A percentile compares a stretch with the other conserved stretches of the same genome.
These are phyloP conservation scores for Corynascus novoguineensis DNA, from an alignment of 495 filamentous ascomycete genomes.

Conservation along the genomic window DNA sequence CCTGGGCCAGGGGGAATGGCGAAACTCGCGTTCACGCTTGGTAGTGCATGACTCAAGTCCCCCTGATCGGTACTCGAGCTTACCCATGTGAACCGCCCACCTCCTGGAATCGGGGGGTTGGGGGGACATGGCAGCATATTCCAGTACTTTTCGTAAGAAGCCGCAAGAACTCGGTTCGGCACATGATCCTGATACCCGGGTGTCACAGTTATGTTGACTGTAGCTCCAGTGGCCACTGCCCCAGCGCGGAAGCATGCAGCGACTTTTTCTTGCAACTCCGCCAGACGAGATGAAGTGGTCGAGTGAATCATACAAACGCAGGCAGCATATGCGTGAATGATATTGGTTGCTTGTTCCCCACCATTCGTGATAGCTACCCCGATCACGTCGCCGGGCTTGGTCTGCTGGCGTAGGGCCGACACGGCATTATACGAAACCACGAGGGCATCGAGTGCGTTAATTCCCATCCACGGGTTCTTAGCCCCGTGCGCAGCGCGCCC, in stretches of 20 bases:
- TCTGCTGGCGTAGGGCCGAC: conserved; percentile 57
- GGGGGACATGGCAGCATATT: conserved; percentile 39
- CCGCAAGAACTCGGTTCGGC: conserved; percentile 53
- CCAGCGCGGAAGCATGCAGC: conserved; percentile 56
- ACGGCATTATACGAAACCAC: conserved; percentile 58
- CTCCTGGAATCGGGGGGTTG: conserved; percentile 9
- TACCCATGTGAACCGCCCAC: conserved; percentile 1
- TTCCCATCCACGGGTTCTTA: conserved; percentile 57
- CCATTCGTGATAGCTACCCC: conserved; percentile 55
- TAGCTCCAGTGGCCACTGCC: conserved; percentile 55
- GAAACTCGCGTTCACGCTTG: conserved; percentile 56
- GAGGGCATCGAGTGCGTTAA: conserved; percentile 60
- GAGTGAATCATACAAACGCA: conserved; percentile 50
- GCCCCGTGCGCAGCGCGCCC: conserved; percentile 52
- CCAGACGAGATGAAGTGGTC: conserved; percentile 41
- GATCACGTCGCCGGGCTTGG: conserved; percentile 55
- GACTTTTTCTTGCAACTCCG: conserved; percentile 47
- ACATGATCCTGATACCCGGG: conserved; percentile 56
- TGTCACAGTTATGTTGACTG: conserved; percentile 41
- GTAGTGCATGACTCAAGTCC: conserved; percentile 56
- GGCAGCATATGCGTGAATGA: conserved; percentile 55
- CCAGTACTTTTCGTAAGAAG: conserved; percentile 49
- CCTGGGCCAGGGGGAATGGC: conserved; percentile 42
- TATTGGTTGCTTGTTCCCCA: conserved; percentile 55
- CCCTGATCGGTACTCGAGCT: conserved; percentile 55